These are phyloP conservation scores for Datura wrightii DNA, from an alignment of 257 asterid genomes.

Conservation along the genomic window DNA sequence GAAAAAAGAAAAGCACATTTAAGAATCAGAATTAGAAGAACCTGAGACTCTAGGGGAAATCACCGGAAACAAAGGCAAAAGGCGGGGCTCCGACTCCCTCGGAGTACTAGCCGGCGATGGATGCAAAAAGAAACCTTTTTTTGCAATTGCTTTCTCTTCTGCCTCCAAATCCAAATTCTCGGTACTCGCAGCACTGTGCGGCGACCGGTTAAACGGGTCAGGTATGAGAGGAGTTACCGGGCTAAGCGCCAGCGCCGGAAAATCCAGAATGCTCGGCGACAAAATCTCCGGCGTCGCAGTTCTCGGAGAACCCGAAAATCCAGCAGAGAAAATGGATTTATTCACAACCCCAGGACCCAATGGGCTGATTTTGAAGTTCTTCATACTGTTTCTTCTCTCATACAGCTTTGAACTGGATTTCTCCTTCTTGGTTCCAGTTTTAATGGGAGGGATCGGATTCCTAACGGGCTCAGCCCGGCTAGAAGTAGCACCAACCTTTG, in stretches of 20 bases:
- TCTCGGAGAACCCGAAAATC: conserved; percentile 67
- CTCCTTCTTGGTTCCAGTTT: conserved; percentile 67
- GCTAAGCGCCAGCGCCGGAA: conserved; percentile 81
- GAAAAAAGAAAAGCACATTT: conserved; percentile 43
- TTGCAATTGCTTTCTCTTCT: conserved; percentile 80
- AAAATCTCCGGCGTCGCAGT: conserved; percentile 62
- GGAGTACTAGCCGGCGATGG: conserved; percentile 88
- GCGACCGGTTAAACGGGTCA: conserved; percentile 75
- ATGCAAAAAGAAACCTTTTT: conserved; percentile 77
- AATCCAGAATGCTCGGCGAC: conserved; percentile 88
- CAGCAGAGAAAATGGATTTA: conserved; percentile 44
- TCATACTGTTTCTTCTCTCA: conserved; percentile 82
- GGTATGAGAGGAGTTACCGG: conserved; percentile 92
- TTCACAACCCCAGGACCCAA: conserved; percentile 50
- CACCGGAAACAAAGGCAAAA: conserved; percentile 80
- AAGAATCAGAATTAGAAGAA: conserved; percentile 55
- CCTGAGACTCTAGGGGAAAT: conserved; percentile 77
- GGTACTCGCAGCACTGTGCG: conserved; percentile 33
- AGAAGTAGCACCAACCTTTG: conserved; percentile 40
- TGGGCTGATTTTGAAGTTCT: conserved; percentile 80
- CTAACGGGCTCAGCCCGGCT: conserved; percentile 56
- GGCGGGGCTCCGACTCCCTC: conserved; percentile 87
- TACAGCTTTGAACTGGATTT: conserved; percentile 74
- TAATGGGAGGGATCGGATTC: conserved; percentile 74
- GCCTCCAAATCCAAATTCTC: conserved; percentile 58